Base-by-base conservation (phyloP, 1,139 yeast genomes). In the Geotrichum restrictum region DNA sequence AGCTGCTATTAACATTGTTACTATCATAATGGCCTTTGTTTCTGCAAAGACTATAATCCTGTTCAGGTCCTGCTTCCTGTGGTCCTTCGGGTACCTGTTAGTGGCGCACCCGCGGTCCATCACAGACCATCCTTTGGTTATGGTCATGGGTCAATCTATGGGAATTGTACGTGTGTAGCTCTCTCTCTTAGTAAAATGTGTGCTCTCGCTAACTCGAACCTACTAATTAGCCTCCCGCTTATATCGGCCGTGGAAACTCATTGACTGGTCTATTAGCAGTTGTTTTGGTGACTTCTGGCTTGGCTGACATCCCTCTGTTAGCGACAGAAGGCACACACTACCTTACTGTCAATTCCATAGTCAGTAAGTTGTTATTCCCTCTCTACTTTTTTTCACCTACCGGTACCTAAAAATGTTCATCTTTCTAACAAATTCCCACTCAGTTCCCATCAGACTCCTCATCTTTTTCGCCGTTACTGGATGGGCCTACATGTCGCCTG, bases 401-500 rank as follows among this genome's bases (percentile, higher is more conserved):
- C 46, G 74, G 75, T 14, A 82, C 79, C 66, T 85, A 88, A 2
- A 41, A 62, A 87, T 84, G 62, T 74, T 83, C 5, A 67, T 83
- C 13, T 14, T 13, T 1, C 21, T 7, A 4, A 43, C 48, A 38
- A 38, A 43, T 31, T 14, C 1, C 14, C 36, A 19, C 29, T 27
- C n/a, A 54, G 83, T 87, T 2, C 95, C 96, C 7, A 61, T 79
- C 10, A 78, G 97, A 62, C 70, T 88, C 52, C 59, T 77, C 10
- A 59, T 76, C 3, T 82, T 75, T 63, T 87, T 89, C 63, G 64
- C 64, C 67, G 42, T 81, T 73, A 44, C 71, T 65, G 53, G 67
- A 72, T 75, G 71, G 60, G 59, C 75, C 38, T 78, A 76, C 65
- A 56, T 74, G 39, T 52, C 51, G 3, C 21, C 40, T n/a, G 47